These are phyloP conservation scores for Diaporthe capsici DNA, from an alignment of 2,329 filamentous ascomycete genomes.

Conservation along the genomic window DNA sequence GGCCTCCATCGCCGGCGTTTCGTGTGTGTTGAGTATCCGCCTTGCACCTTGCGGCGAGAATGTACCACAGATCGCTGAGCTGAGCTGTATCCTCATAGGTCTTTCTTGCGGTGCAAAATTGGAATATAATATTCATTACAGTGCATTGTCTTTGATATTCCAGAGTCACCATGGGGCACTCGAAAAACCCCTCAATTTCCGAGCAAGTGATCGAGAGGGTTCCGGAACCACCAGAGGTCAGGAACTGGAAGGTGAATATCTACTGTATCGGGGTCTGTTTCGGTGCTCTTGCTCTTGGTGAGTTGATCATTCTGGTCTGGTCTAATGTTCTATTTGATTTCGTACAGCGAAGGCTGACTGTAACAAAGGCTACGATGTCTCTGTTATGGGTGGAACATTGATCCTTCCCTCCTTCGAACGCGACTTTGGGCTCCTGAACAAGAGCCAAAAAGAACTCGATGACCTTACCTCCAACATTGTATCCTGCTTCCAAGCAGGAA, in stretches of 20 bases:
- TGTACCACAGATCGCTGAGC: neutral
- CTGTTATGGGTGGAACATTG: constrained; percentile 22
- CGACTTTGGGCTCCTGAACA: constrained; percentile 4
- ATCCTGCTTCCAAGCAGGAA: constrained; percentile 39
- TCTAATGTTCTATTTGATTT: no score
- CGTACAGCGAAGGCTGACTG: neutral
- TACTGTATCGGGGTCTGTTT: constrained; percentile 22
- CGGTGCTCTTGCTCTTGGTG: constrained; percentile 23
- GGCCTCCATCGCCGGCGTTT: neutral
- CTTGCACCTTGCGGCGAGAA: neutral
- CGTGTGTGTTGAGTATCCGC: neutral
- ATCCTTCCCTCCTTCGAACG: constrained; percentile 28
- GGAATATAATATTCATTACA: neutral
- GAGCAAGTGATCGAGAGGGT: neutral
- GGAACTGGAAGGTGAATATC: constrained; percentile 26
- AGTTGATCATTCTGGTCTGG: neutral
- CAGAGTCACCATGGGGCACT: constrained; percentile 1
- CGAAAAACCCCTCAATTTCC: constrained; percentile 5
- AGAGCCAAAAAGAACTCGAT: constrained; percentile 13
- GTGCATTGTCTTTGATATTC: neutral
- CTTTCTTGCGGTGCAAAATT: neutral
- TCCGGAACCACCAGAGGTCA: constrained; percentile 12
- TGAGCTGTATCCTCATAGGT: neutral
- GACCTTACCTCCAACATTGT: constrained; percentile 51
- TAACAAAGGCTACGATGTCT: constrained; percentile 13